Conservation (phyloP, 306 rosid genomes). For the Senna siamea region DNA sequence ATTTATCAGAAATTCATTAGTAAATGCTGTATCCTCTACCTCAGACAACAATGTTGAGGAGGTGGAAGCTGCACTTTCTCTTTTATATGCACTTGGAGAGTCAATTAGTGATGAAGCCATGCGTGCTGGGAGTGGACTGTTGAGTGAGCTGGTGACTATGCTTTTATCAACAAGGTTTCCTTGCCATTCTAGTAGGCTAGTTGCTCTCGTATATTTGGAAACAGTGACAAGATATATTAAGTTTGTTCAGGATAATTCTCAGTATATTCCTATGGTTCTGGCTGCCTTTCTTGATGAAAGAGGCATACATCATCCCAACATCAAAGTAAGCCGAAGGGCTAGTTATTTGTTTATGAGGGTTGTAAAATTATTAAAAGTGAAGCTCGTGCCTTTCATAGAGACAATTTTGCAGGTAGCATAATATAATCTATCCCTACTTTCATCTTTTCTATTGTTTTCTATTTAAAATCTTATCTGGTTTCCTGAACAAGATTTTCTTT, state of each 20-base stretch:
- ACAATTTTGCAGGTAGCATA: conserved; percentile 83
- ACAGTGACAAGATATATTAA: conserved; percentile 83
- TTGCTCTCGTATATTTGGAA: conserved; percentile 93
- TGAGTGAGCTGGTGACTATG: conserved; percentile 76
- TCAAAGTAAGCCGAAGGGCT: conserved; percentile 86
- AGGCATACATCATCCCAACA: conserved; percentile 87
- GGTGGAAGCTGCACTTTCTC: conserved; percentile 29
- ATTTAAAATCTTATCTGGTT: not conserved
- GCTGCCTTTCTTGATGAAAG: conserved; percentile 97
- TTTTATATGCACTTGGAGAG: conserved; percentile 25
- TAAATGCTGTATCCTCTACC: conserved; percentile 68
- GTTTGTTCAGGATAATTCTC: conserved; percentile 82
- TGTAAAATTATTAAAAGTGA: conserved; percentile 84
- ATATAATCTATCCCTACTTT: conserved; percentile 17
- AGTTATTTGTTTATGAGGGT: conserved; percentile 94
- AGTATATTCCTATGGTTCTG: conserved; percentile 76
- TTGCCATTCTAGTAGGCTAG: conserved; percentile 91
- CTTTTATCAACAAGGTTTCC: conserved; percentile 81
- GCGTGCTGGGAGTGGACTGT: conserved; percentile 66
- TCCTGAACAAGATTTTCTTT: not conserved
- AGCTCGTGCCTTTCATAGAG: conserved; percentile 85
- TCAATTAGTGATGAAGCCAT: conserved; percentile 30
- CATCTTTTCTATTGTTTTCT: conserved; percentile 2
- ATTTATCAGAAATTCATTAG: conserved; percentile 72
- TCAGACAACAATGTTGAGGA: conserved; percentile 63